Conservation (phyloP, 2,329 filamentous ascomycete genomes). For the Phialophora chinensis region DNA sequence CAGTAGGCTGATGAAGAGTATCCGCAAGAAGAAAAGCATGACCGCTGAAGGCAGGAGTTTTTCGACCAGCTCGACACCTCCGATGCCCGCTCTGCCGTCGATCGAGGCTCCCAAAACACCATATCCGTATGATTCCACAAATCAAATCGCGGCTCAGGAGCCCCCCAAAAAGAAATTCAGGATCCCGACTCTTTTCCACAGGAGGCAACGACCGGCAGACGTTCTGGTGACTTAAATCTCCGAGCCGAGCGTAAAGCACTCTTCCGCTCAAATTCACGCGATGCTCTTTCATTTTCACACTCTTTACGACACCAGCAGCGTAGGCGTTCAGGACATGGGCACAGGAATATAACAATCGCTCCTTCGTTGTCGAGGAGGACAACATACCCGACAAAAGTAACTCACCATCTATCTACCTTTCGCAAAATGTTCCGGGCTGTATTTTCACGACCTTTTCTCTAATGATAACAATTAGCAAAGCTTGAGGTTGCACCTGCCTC, state of each 20-base stretch:
- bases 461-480: not conserved
- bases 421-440: conserved; percentile 2
- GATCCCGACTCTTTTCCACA: conserved; percentile 28
- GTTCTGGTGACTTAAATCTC: conserved; percentile 30
- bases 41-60: conserved; percentile 22
- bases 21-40: conserved; percentile 36
- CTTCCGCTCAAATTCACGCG: not conserved
- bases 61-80: conserved; percentile 22
- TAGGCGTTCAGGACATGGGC: conserved; percentile 22
- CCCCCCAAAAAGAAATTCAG: conserved; percentile 29
- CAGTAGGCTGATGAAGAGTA: conserved; percentile 33
- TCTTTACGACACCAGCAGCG: conserved; percentile 23
- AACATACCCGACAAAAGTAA: conserved; percentile 13
- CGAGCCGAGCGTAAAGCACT: not conserved
- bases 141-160: conserved; percentile 9
- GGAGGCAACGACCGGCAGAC: conserved; percentile 29
- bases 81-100: conserved; percentile 18
- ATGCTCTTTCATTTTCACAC: not conserved
- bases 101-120: conserved; percentile 6
- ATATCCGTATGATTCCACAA: conserved; percentile 7
- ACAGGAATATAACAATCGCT: not conserved
- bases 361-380: conserved; percentile 3
- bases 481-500: not conserved
- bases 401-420: not conserved
- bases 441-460: conserved; percentile 15